Base-by-base conservation (phyloP, 768 basidiomycete species). In the Phanerochaete sordida region DNA sequence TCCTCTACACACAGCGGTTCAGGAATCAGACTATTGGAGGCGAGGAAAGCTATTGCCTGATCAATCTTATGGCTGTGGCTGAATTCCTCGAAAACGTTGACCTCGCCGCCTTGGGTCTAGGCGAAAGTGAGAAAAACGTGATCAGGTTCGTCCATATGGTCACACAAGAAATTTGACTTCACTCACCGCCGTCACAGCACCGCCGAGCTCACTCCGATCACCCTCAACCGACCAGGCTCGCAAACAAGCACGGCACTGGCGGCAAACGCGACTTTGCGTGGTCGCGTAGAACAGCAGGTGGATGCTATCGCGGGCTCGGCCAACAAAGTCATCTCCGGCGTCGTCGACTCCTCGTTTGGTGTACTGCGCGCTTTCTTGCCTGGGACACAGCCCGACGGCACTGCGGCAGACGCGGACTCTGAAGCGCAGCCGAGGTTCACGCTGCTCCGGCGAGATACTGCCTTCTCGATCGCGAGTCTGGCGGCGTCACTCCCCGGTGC, bases 41-140 rank as follows among this genome's bases (percentile, higher is more conserved):
- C 2, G 94, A 98, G 68, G 91, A 93, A 67, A 87, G 86, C 50
- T 99, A 95, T 67, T 98, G 95, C 60, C 80, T 96, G 43, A 91
- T 98, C 71, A 98, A 97, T 73, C 78, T 97, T 39, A 86, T 95
- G 79, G 96, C 96, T 12, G 95, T 96, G 5, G 92, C 91, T 1
- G 95, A 98, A 70, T 99, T 98, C 71, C 78, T 98, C 54, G 94
- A 96, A 75, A 92, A 95, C 69, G 93, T 98, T 35, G 94, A 98
- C 74, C 77, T 97, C 58, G 87, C 82, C 8, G 83, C 80, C 1
- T 75, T 91, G 21, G 87, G 74, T 65, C 73, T 93, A 6, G 84
- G 81, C 6, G 85, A 87, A 54, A 81, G 80, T 33, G 83, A 84
- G 57, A 78, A 76, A 50, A 77, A 74, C 28, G 79, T 83, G 2